These are phyloP conservation scores for Crithidia sp. DNA, from an alignment of 208 protist species.

Conservation along the genomic window DNA sequence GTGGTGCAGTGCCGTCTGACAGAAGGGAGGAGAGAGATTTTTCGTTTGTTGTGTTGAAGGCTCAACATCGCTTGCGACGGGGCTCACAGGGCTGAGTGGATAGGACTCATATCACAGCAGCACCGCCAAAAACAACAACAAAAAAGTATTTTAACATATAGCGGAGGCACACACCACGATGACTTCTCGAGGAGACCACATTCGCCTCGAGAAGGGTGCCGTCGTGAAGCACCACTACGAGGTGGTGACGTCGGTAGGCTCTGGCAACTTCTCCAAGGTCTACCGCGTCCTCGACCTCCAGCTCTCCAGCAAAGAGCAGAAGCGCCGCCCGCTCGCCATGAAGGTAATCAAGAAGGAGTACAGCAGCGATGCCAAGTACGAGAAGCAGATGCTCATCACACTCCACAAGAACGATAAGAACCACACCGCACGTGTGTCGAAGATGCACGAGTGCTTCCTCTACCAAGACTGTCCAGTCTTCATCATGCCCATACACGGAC, in stretches of 20 bases:
- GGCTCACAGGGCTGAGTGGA: not conserved
- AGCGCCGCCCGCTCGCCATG: conserved; percentile 54
- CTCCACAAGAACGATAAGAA: conserved; percentile 56
- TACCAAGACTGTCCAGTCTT: conserved; percentile 75
- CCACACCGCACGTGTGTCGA: conserved; percentile 44
- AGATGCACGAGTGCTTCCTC: conserved; percentile 83
- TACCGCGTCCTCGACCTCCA: conserved; percentile 64
- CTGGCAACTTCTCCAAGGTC: conserved; percentile 87
- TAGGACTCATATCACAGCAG: not conserved
- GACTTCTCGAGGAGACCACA: conserved; percentile 56
- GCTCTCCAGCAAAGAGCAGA: conserved; percentile 9
- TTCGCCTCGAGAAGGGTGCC: conserved; percentile 56
- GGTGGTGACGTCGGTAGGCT: conserved; percentile 69
- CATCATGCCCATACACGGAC: conserved; percentile 83
- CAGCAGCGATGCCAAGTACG: conserved; percentile 74
- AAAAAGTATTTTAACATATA: not conserved
- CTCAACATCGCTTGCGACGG: too few species aligned
- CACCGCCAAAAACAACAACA: not conserved
- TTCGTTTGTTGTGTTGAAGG: too few species aligned
- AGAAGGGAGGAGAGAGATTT: too few species aligned
- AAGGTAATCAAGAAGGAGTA: conserved; percentile 90
- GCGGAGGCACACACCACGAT: conserved; percentile 30
- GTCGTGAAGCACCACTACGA: conserved; percentile 68
- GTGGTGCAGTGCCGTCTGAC: too few species aligned
- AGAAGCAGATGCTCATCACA: conserved; percentile 76